Evolutionary conservation across 495 filamentous ascomycete genomes (phyloP).

Genomic region (Penicillium coprophilum): DNA sequence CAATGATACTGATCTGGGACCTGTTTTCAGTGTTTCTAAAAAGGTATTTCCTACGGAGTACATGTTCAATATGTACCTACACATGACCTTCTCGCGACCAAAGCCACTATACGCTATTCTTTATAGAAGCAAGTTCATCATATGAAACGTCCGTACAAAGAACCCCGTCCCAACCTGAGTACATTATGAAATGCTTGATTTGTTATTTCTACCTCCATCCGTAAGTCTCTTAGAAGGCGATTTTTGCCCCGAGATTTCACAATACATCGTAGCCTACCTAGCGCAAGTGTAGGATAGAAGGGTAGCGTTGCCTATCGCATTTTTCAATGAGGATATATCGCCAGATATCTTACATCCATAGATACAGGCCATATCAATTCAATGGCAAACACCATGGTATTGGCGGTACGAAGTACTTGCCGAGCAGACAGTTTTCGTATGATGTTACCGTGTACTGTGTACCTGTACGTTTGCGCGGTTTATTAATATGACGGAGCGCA

Average conservation of each 20-base stretch:
- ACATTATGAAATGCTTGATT: neutral
- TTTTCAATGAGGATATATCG: neutral
- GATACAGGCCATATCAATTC: neutral
- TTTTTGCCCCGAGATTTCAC: neutral
- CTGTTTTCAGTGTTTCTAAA: neutral
- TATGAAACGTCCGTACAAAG: neutral
- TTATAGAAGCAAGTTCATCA: neutral
- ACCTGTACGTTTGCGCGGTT: constrained; percentile 26
- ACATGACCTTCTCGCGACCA: constrained; percentile 8
- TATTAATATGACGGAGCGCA: constrained; percentile 22
- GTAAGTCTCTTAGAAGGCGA: neutral
- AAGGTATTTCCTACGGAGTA: constrained; percentile 1
- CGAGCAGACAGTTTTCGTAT: constrained; percentile 17
- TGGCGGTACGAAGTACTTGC: constrained; percentile 18
- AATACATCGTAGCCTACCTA: neutral
- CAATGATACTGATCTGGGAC: neutral
- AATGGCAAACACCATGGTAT: neutral
- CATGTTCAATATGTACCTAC: neutral
- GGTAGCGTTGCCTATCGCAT: neutral
- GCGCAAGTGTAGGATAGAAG: neutral
- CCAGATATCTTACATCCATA: neutral
- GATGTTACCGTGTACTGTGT: constrained; percentile 21
- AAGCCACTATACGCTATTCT: neutral
- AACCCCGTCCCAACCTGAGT: neutral
- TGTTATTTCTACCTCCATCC: neutral